Evolutionary conservation across 1,284 basidiomycete genomes (phyloP), one percentile per base, ranked within the genome.

Genomic region (Pseudozyma sp.): DNA sequence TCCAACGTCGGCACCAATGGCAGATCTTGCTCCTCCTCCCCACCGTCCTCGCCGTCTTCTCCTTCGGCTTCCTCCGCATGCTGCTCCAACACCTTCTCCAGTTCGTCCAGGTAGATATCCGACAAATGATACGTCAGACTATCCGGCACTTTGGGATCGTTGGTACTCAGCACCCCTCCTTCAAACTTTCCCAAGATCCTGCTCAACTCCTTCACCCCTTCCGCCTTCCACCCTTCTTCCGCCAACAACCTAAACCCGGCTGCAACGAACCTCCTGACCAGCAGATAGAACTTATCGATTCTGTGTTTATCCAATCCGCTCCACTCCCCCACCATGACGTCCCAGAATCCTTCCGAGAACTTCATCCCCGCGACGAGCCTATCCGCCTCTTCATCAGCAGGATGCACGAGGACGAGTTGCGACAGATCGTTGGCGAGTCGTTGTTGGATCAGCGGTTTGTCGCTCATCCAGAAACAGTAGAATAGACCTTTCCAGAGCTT

Each of bases 391-490:
- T 16, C 43, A 17, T 33, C 52, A 3, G 56, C 7, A 8, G 77
- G 67, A 5, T 71, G 65, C n/a, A 68, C 49, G 0, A 82, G 75
- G 2, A 83, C 70, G 37, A 98, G 87, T 63, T 93, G 90, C 10
- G 96, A 90, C 29, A 99, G 86, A 79, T 96, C 93, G 9, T 88
- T 87, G 0, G 96, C 94, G 7, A 99, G 88, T 4, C 90, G 90
- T 85, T 99, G 97, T 84, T 99, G 96, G 5, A 99, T 91, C 4
- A 96, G 88, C 7, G 96, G 95, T 85, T 99, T 99, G 86, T 99
- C 96, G 4, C 94, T 97, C 94, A 98, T 98, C 95, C 95, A 99
- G 85, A 96, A 98, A 60, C 82, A 97, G 85, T 97, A 98, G 85
- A 97, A 99, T 54, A 99, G 89, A 0, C 95, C 96, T 85, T 98